These are phyloP conservation scores for Escovopsis sp. DNA, from an alignment of 2,329 filamentous ascomycete species.

Conservation along the genomic window DNA sequence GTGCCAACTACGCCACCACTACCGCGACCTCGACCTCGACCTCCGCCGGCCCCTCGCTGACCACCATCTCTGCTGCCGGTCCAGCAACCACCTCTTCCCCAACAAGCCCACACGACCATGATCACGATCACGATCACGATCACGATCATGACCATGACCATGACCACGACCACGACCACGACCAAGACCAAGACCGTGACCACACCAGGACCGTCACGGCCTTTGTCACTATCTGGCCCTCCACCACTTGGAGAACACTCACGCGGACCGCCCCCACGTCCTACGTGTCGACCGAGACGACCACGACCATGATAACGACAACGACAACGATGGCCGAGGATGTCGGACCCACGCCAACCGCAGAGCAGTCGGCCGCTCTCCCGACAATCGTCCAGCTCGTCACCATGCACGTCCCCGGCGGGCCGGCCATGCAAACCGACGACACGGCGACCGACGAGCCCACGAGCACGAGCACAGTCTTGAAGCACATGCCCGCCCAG, in stretches of 20 bases:
- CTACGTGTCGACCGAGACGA: neutral
- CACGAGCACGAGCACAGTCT: conserved; percentile 1
- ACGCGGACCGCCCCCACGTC: conserved; percentile 5
- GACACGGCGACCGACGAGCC: neutral
- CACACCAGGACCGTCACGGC: conserved; percentile 11
- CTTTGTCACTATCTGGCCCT: conserved; percentile 14
- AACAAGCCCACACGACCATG: no score
- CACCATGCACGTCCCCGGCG: conserved; percentile 1
- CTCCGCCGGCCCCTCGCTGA: neutral
- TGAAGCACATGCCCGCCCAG: conserved; percentile 1
- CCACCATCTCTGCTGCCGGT: conserved; percentile 2
- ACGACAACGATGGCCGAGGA: neutral
- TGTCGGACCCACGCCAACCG: no score
- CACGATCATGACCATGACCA: conserved; percentile 8
- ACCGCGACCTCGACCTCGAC: neutral
- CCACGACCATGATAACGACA: neutral
- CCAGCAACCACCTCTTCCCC: no score
- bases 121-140: no score
- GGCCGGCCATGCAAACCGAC: neutral
- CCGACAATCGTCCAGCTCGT: neutral
- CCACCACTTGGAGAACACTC: conserved; percentile 6
- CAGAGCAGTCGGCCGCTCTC: neutral
- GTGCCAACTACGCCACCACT: conserved; percentile 7
- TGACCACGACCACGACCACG: conserved; percentile 4
- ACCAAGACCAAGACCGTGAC: conserved; percentile 7